Base-by-base conservation (phyloP, 768 basidiomycete species). In the Termitomyces eurrhizus region DNA sequence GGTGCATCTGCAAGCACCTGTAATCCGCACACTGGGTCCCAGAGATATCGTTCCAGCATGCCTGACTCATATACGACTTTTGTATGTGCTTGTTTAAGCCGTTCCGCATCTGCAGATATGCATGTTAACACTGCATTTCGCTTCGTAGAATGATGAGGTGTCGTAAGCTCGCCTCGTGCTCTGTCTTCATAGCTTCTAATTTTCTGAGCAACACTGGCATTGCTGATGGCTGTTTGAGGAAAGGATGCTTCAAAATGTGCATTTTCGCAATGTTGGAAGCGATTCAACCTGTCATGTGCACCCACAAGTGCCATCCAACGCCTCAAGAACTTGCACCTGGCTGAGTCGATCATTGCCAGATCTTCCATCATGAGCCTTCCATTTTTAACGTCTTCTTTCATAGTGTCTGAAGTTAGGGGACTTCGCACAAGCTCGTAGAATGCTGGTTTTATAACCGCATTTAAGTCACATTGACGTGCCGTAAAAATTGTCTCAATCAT, bases 401-500 rank as follows among this genome's bases (percentile, higher is more conserved):
- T 45, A 33, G 7, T 35, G 9, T 33, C 45, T 9, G n/a, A 13
- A 16, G 45, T 29, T 32, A 18, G 9, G 1, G 32, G 24, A 29
- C 52, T 46, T 7, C 56, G 42, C 6, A 57, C 33, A 3, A 62
- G 32, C 42, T 64, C 62, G 33, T 60, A 60, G 13, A 64, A 58
- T 16, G 59, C 59, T 1, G 52, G 46, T n/a, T 55, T 60, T 18
- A 71, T 67, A 4, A 78, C 64, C 1, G 51, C 44, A 7, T 62
- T 62, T 14, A 77, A 48, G 16, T 63, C 64, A 61, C 64, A 74
- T 8, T 62, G 46, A 4, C 70, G 70, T 14, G 74, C 74, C 32
- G 77, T 66, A 21, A 61, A 53, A 26, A 78, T 65, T 7, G 68
- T 71, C 56, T 72, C 66, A 0, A 67, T 65, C 2, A 76, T 75